Percentiles rank a stretch among this genome's conserved stretches.
Evolutionary conservation across 179 eudicot species (phyloP).

Genomic region (Corrigiola litoralis): DNA sequence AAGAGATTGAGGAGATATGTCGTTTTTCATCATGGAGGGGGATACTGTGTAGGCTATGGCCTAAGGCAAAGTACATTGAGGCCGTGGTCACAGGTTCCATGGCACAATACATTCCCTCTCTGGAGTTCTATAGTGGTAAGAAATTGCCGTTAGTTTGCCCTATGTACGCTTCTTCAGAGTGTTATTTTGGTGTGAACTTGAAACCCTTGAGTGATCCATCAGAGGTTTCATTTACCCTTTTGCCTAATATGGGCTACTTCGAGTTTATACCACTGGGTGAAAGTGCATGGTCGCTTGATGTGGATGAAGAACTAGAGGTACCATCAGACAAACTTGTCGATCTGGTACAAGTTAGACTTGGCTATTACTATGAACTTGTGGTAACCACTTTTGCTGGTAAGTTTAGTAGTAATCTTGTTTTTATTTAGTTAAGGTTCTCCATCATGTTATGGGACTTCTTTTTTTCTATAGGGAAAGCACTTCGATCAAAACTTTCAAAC

Average conservation of each 20-base stretch:
- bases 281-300: conserved; percentile 27
- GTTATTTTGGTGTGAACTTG: conserved; percentile 69
- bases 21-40: conserved; percentile 54
- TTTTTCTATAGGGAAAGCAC: too few relatives aligned
- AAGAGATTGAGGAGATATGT: conserved; percentile 56
- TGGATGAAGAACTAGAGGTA: conserved; percentile 42
- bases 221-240: conserved; percentile 54
- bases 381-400: conserved; percentile 71
- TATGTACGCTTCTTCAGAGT: conserved; percentile 77
- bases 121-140: conserved; percentile 49
- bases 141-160: conserved; percentile 56
- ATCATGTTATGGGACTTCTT: too few relatives aligned
- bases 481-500: too few relatives aligned
- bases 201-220: conserved; percentile 56
- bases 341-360: conserved; percentile 46
- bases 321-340: conserved; percentile 39
- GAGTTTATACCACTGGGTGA: conserved; percentile 66
- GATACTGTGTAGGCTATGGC: conserved; percentile 61
- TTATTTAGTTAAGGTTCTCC: too few relatives aligned
- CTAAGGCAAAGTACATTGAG: conserved; percentile 70
- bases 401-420: too few relatives aligned
- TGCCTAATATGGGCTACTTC: conserved; percentile 68
- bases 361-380: conserved; percentile 57
- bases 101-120: conserved; percentile 63
- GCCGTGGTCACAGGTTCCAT: conserved; percentile 74